Evolutionary conservation across 2,329 filamentous ascomycete species (phyloP).

Genomic region (Emericellopsis cladophorae): DNA sequence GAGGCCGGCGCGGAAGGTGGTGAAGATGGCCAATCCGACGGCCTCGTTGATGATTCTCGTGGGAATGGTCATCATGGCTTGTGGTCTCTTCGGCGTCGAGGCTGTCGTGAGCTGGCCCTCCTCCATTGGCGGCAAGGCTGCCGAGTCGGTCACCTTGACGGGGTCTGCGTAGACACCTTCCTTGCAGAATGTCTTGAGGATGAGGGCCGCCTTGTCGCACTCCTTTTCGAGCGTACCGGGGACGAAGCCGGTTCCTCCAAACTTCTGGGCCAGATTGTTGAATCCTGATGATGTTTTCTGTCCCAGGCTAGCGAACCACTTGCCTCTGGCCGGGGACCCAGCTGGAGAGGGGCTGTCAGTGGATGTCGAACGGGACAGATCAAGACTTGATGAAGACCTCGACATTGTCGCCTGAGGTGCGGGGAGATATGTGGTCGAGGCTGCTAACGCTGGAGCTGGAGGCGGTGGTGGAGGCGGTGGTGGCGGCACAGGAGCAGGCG

Average conservation of each 20-base stretch:
- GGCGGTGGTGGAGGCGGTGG: background rate
- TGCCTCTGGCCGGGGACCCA: background rate
- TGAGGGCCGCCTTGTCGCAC: constrained; percentile 79
- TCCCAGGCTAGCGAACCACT: constrained; percentile 15
- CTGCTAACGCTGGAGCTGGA: background rate
- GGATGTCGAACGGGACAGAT: background rate
- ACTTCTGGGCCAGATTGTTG: constrained; percentile 69
- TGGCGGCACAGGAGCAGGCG: background rate
- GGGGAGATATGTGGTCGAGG: background rate
- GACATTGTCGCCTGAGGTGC: background rate
- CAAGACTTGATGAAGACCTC: background rate
- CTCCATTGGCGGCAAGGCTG: constrained; percentile 9
- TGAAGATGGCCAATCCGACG: constrained; percentile 60
- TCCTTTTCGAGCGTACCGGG: constrained; percentile 79
- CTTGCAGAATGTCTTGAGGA: constrained; percentile 79
- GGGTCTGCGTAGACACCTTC: constrained; percentile 39
- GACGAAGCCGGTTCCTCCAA: constrained; percentile 77
- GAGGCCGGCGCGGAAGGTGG: constrained; percentile 53
- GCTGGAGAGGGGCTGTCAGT: background rate
- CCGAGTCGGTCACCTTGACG: constrained; percentile 10
- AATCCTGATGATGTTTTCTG: constrained; percentile 54
- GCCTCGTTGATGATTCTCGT: constrained; percentile 50
- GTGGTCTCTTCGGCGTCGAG: constrained; percentile 9
- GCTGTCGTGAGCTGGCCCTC: background rate
- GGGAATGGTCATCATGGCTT: constrained; percentile 41